phyloP scores from a whole-genome alignment of 495 filamentous ascomycete species.

The Penicillium soppii region DNA sequence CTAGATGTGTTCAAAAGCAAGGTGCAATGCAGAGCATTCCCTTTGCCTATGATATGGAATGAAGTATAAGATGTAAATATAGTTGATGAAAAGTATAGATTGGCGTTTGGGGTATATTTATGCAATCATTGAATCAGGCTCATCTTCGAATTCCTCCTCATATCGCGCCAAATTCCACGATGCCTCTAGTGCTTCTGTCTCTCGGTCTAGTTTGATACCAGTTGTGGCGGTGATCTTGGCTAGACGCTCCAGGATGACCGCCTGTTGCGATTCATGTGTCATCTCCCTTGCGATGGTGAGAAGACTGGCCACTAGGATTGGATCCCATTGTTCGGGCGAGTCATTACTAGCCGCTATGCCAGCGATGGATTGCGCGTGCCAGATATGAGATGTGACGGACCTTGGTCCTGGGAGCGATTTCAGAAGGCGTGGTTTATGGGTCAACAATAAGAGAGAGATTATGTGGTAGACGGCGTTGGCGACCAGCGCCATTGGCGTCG shows the following conservation, averaged over 20 bases:
- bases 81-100: neutral
- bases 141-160: conserved; percentile 20
- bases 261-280: conserved; percentile 27
- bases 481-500: conserved; percentile 31
- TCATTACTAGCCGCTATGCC: conserved; percentile 26
- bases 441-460: conserved; percentile 21
- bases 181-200: conserved; percentile 13
- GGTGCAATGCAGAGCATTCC: conserved; percentile 29
- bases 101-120: conserved; percentile 7
- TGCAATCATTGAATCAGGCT: conserved; percentile 12
- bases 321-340: conserved; percentile 28
- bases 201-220: conserved; percentile 20
- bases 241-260: conserved; percentile 14
- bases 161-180: conserved; percentile 23
- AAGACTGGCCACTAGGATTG: conserved; percentile 21
- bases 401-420: conserved; percentile 27
- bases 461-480: conserved; percentile 27
- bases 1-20: conserved; percentile 18
- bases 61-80: neutral
- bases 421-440: conserved; percentile 23
- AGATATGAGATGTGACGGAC: conserved; percentile 27
- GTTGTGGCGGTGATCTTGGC: conserved; percentile 15
- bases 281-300: conserved; percentile 22
- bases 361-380: conserved; percentile 29
- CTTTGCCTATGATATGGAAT: conserved; percentile 25